Base-by-base conservation (phyloP, 208 protist genomes). In the Novymonas esmeraldas region DNA sequence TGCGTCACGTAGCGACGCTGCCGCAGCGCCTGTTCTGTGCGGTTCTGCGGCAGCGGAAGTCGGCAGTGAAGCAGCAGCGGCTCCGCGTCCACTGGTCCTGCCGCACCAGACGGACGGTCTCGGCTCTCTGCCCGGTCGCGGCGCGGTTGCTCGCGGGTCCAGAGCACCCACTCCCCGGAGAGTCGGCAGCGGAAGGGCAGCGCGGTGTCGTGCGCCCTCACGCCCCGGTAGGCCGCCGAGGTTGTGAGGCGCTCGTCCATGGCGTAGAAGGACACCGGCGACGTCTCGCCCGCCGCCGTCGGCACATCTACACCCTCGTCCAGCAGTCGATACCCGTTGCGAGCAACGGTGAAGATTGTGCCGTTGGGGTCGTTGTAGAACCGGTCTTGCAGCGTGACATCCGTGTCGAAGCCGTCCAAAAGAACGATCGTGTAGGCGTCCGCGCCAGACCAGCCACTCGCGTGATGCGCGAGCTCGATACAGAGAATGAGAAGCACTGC, bases 141-240 rank as follows among this genome's bases (percentile, higher is more conserved):
- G 20, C 54, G 54, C n/a, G 36, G 31, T 18, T 24, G 56, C 48
- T 62, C 68, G 55, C 58, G 75, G 57, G 55, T 92, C 86, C 60
- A 94, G n/a, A 96, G 73, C 18, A 85, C 81, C 86, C 88, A 96
- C 51, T 93, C 77, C 9, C 77, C 77, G 6, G 90, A 94, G 28
- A 96, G 73, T 7, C 59, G 60, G 13, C 78, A 76, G 22, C 44
- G 33, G 50, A 82, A 90, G 14, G 71, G 66, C 14, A 81, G 70
- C 9, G 44, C 31, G 31, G 61, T 31, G 42, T 64, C 46, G 28
- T 18, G 18, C 18, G 55, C 38, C 16, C 51, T 38, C n/a, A 33
- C 2, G 29, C 56, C 49, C 11, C 50, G 36, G 22, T 73, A 57
- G 29, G 57, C 49, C 28, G 45, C 13, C 10, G 38, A 42, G 18